Conservation (phyloP, 2,329 filamentous ascomycete species). For the Paecilomyces variotii region DNA sequence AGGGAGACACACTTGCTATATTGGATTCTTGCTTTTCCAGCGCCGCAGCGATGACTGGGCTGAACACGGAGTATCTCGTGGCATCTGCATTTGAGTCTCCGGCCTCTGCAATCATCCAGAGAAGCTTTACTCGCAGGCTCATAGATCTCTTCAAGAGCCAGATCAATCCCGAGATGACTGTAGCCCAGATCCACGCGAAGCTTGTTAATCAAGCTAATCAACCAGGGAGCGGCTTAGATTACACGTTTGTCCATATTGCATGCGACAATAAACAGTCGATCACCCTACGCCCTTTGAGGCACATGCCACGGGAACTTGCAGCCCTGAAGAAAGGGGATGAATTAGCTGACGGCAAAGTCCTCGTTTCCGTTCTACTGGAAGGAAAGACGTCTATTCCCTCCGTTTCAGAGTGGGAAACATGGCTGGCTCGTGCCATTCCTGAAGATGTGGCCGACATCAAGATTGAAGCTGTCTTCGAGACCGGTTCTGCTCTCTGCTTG, state of each 20-base stretch:
- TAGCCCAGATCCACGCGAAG: background rate
- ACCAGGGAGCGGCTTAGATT: background rate
- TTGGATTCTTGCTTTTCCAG: background rate
- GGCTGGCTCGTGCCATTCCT: slow-evolving; percentile 1
- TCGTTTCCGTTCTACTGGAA: background rate
- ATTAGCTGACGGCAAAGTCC: background rate
- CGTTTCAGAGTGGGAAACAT: background rate
- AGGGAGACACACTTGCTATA: background rate
- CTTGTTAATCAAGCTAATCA: background rate
- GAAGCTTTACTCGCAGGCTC: background rate
- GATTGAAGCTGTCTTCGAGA: slow-evolving; percentile 3
- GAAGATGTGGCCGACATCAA: slow-evolving; percentile 2
- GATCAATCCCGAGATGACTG: background rate
- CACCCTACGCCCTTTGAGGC: background rate
- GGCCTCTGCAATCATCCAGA: background rate
- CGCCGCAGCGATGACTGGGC: background rate
- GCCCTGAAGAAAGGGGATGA: background rate
- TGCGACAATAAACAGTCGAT: background rate
- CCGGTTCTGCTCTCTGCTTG: slow-evolving; percentile 1
- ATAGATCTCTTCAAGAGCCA: background rate
- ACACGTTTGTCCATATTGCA: background rate
- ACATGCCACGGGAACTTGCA: background rate
- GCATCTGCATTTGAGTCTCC: background rate
- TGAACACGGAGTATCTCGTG: background rate
- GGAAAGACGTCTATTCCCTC: background rate